Base-by-base conservation (phyloP, 192 early-diverging fungal species). In the Funneliformis geosporum region DNA sequence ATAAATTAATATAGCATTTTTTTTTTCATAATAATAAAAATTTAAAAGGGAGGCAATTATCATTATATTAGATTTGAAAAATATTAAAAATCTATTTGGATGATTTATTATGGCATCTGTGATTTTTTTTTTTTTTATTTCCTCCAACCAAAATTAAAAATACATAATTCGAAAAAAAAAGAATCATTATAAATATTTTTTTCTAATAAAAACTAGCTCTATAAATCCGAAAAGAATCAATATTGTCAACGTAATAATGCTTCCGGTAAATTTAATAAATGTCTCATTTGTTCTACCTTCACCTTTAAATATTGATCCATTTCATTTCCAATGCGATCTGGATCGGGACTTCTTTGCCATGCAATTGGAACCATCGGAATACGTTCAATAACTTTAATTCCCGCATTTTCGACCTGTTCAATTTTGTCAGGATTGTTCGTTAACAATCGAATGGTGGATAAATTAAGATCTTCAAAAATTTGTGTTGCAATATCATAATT, bases 391-490 rank as follows among this genome's bases (percentile, higher is more conserved):
- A 99, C 89, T 60, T 90, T 89, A 50, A 98, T 88, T 8, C 84
- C 80, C 75, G 89, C 88, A 14, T 84, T 85, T 43, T 91, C 85
- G 8, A 99, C 71, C 80, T 94, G 90, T 71, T 93, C 81, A 76
- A 98, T 94, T 87, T 99, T 99, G 83, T 97, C 94, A 0, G 95
- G 94, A 81, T 99, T 99, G 83, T 99, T 99, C 23, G 97, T 99
- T 70, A 99, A 84, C 75, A 99, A 84, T 0, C 95, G 91, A 62
- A 98, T 84, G 60, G 86, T 80, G n/a, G 83, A 40, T 60, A 96
- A 80, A 42, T 88, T 90, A 60, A 99, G 85, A 79, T 99, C 97
- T 8, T 87, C 85, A 25, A 99, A 85, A 62, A 99, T 99, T 16
- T 93, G 91, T 38, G 92, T 88, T 2, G 97, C 97, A 18, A 97